A percentile compares a stretch with the other conserved stretches of the same genome.
Conservation (phyloP, 148 eudicot genomes). For the Rhododendron mucronatum region DNA sequence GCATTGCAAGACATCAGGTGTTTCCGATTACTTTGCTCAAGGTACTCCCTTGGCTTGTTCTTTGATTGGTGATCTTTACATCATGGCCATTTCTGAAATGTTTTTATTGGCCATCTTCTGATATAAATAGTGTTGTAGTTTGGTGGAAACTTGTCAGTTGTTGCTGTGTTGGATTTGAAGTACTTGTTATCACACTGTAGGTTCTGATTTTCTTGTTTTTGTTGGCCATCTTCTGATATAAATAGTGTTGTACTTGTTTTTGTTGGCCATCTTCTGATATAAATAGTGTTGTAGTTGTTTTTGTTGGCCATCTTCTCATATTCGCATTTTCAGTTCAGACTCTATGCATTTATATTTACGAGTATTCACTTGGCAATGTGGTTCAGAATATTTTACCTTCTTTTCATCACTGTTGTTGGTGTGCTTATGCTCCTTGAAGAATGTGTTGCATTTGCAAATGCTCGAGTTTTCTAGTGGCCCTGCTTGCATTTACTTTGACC, state of each 20-base stretch:
- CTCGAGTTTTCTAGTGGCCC: neutral
- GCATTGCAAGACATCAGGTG: constrained; percentile 96
- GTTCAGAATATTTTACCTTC: neutral
- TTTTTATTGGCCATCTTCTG: neutral
- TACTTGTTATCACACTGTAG: neutral
- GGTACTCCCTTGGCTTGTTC: constrained; percentile 32
- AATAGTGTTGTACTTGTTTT: too few species aligned
- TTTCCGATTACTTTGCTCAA: constrained; percentile 93
- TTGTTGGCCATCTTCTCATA: neutral
- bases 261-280: neutral
- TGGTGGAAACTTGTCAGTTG: neutral
- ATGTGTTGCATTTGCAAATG: neutral
- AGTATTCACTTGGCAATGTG: neutral
- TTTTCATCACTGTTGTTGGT: neutral
- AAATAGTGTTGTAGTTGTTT: too few species aligned
- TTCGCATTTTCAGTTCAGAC: neutral
- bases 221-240: neutral
- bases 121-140: neutral
- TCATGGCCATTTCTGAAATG: neutral
- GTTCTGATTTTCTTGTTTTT: neutral
- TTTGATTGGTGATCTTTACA: neutral
- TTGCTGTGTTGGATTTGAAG: neutral
- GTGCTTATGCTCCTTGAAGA: neutral
- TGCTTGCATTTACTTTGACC: neutral
- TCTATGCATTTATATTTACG: neutral